Conservation (phyloP, 2,329 filamentous ascomycete species). For the Sarocladiaceae sp. region DNA sequence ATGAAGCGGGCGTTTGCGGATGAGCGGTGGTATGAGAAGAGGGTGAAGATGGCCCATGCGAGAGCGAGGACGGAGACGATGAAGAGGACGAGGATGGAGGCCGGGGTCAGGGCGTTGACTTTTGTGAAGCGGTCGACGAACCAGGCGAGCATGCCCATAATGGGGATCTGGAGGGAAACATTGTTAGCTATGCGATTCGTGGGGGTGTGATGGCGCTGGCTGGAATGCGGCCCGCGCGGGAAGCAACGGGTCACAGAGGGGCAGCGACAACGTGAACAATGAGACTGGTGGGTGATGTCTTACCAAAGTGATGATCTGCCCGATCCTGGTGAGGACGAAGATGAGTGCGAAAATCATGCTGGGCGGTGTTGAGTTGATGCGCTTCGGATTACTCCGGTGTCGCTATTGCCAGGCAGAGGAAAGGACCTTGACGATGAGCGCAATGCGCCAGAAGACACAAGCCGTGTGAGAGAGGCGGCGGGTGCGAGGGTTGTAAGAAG, state of each 20-base stretch:
- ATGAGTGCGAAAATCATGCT: constrained; percentile 60
- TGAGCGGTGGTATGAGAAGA: constrained; percentile 63
- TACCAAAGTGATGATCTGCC: constrained; percentile 61
- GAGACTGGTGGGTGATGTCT: constrained; percentile 17
- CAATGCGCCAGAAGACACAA: background rate
- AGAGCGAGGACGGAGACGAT: constrained; percentile 61
- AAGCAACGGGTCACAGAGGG: background rate
- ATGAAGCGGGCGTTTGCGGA: constrained; percentile 58
- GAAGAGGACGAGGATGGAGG: constrained; percentile 62
- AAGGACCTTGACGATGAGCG: background rate
- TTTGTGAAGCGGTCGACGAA: constrained; percentile 58
- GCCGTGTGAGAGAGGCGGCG: background rate
- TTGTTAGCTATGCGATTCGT: constrained; percentile 1
- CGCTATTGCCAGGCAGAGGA: background rate
- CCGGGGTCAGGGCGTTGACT: constrained; percentile 54
- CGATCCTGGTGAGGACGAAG: constrained; percentile 59
- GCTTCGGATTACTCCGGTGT: background rate
- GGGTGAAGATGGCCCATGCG: constrained; percentile 60
- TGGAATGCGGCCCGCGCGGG: constrained; percentile 7
- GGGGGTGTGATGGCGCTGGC: background rate
- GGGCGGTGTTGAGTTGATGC: constrained; percentile 15
- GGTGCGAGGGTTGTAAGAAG: background rate
- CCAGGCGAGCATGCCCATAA: constrained; percentile 63
- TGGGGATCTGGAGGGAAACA: constrained; percentile 47
- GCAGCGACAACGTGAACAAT: background rate